Evolutionary conservation across 1,284 basidiomycete genomes (phyloP).

Genomic region (Moesziomyces sp.): DNA sequence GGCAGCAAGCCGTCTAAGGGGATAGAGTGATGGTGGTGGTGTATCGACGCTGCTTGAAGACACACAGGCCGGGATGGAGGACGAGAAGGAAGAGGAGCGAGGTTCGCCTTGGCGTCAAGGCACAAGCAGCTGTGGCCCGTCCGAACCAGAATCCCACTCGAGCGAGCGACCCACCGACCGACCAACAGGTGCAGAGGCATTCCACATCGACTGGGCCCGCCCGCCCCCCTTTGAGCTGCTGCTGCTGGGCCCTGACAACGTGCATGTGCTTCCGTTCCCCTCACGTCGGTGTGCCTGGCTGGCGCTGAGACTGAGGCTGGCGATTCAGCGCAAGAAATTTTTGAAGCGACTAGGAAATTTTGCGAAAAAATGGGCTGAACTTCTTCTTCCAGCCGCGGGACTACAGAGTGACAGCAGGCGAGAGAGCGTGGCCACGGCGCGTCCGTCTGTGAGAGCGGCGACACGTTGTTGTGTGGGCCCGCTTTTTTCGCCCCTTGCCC

Average conservation of each 20-base stretch:
- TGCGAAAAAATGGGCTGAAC: conserved; percentile 8
- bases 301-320: background rate
- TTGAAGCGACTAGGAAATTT: conserved; percentile 11
- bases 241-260: background rate
- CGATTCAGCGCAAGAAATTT: conserved; percentile 6
- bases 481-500: background rate
- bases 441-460: conserved; percentile 1
- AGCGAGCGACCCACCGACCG: too few relatives aligned
- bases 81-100: background rate
- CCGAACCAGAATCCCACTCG: too few relatives aligned
- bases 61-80: background rate
- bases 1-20: background rate
- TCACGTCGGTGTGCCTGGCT: too few relatives aligned
- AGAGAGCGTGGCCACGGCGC: background rate
- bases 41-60: background rate
- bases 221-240: too few relatives aligned
- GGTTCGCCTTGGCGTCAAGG: background rate
- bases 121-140: background rate
- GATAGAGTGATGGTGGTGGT: background rate
- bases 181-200: too few relatives aligned
- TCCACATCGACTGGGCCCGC: too few relatives aligned
- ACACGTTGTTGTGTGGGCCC: background rate
- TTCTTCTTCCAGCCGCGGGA: conserved; percentile 5
- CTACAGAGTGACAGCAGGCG: too few relatives aligned
- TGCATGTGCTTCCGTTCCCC: background rate